Percentiles rank a stretch among this genome's conserved stretches.
These are phyloP conservation scores for Eucalyptus guilfoylei DNA, from an alignment of 345 rosid genomes.

Conservation along the genomic window DNA sequence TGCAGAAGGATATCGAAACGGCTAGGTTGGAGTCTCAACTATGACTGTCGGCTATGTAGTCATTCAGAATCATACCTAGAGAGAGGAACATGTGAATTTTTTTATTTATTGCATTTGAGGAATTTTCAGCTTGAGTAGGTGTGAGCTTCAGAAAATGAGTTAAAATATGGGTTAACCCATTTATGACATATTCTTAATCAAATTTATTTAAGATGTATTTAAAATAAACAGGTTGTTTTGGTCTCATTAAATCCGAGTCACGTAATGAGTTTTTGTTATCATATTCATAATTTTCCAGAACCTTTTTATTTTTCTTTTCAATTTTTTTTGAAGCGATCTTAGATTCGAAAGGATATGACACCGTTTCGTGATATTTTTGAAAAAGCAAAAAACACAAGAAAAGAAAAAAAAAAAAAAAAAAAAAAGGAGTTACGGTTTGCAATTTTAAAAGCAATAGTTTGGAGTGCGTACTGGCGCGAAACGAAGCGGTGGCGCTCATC, in stretches of 20 bases:
- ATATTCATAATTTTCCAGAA: neutral
- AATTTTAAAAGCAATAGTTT: neutral
- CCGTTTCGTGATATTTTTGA: neutral
- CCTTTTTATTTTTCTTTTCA: neutral
- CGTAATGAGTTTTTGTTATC: no score
- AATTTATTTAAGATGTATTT: no score
- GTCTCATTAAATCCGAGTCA: fast-evolving
- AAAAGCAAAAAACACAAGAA: neutral
- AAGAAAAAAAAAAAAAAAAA: neutral
- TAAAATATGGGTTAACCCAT: neutral
- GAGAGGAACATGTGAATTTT: neutral
- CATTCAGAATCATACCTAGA: neutral
- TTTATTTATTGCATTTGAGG: neutral
- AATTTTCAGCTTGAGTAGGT: neutral
- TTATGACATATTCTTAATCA: neutral
- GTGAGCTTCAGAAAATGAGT: neutral
- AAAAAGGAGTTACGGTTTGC: neutral
- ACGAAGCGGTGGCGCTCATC: neutral
- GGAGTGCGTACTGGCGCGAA: neutral
- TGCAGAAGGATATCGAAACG: slow-evolving; percentile 9
- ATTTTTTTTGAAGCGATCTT: neutral
- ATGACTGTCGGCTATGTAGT: fast-evolving
- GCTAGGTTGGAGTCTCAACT: slow-evolving; percentile 11
- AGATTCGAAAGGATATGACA: neutral
- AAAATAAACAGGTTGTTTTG: neutral